These are phyloP conservation scores for Citropsis articulata DNA, from an alignment of 345 rosid genomes.

Conservation along the genomic window DNA sequence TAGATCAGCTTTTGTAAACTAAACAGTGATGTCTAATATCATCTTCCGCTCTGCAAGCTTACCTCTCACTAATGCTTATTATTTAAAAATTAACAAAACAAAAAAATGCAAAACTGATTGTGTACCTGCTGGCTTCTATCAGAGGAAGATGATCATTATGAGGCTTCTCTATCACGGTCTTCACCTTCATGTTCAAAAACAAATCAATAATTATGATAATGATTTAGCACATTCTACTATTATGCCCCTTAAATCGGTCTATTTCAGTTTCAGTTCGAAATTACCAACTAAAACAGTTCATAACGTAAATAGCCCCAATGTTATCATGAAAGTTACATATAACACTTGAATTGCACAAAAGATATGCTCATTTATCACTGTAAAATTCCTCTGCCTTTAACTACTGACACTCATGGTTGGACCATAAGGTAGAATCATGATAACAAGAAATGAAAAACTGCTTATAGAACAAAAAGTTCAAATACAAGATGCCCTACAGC, in stretches of 20 bases:
- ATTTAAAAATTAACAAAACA: neutral
- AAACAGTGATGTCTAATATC: neutral
- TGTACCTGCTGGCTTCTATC: conserved; percentile 82
- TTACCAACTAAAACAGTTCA: neutral
- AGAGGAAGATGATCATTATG: conserved; percentile 76
- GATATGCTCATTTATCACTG: neutral
- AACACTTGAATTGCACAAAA: neutral
- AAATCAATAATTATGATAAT: neutral
- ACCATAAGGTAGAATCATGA: neutral
- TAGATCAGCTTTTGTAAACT: neutral
- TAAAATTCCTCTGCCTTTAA: neutral
- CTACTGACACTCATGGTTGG: neutral
- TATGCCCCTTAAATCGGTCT: neutral
- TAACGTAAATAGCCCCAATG: no score
- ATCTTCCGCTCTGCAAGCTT: neutral
- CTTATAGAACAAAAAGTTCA: no score
- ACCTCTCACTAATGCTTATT: neutral
- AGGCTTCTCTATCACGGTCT: conserved; percentile 81
- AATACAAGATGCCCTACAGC: neutral
- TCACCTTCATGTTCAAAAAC: conserved; percentile 45
- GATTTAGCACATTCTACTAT: neutral
- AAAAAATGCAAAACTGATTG: neutral
- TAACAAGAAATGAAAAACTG: neutral
- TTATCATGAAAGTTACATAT: neutral
- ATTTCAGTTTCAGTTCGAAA: neutral